These are phyloP conservation scores for Entonaema liquescens DNA, from an alignment of 495 filamentous ascomycete species.

Conservation along the genomic window DNA sequence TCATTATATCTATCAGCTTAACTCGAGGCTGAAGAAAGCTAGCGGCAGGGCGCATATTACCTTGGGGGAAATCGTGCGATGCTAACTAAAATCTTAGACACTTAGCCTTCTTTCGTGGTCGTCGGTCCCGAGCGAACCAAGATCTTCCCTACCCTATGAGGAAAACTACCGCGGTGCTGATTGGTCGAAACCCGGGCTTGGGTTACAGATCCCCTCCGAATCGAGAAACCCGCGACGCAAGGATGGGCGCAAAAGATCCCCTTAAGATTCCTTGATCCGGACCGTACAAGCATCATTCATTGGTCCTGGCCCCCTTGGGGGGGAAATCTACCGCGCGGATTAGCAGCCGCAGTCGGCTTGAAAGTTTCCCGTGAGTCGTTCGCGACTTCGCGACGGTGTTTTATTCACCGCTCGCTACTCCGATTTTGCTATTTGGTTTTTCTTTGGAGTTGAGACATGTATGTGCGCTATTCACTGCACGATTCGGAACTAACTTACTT, in stretches of 20 bases:
- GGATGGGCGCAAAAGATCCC: slow-evolving; percentile 16
- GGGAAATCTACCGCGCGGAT: background rate
- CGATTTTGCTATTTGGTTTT: background rate
- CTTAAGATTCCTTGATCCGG: slow-evolving; percentile 22
- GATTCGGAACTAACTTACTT: background rate
- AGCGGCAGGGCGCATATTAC: background rate
- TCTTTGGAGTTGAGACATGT: background rate
- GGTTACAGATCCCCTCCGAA: slow-evolving; percentile 23
- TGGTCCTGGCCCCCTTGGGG: slow-evolving; percentile 7
- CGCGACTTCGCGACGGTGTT: background rate
- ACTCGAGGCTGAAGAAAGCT: background rate
- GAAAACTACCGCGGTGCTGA: slow-evolving; percentile 1
- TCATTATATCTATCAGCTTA: slow-evolving; percentile 18
- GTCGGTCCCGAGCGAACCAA: slow-evolving; percentile 30
- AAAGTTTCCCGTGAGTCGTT: background rate
- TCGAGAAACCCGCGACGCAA: background rate
- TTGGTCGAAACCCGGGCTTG: slow-evolving; percentile 6
- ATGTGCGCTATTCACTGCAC: background rate
- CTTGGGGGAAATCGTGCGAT: slow-evolving; percentile 22
- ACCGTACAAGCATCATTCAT: slow-evolving; percentile 26
- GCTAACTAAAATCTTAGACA: slow-evolving; percentile 4
- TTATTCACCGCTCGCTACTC: background rate
- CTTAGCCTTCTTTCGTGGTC: background rate
- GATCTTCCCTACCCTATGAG: background rate
- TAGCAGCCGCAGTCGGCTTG: no score